phyloP scores from a whole-genome alignment of 2,329 filamentous ascomycete genomes.

The Thielaviopsis ethacetica region DNA sequence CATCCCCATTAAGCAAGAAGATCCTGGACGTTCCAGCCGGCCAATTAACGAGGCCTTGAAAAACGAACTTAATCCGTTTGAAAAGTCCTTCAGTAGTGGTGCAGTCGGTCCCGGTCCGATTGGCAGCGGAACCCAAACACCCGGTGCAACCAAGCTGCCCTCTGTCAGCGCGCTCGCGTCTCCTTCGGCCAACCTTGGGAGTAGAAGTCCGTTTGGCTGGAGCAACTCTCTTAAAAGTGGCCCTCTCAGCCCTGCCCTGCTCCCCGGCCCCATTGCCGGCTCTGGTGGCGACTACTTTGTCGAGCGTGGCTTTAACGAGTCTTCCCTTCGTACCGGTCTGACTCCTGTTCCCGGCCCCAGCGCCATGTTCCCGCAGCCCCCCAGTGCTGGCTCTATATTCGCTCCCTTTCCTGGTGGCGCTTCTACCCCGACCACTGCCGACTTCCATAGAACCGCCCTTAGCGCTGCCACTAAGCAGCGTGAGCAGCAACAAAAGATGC shows the following conservation, averaged over 20 bases:
- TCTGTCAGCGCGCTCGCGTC: constrained; percentile 84
- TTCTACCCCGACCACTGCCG: constrained; percentile 75
- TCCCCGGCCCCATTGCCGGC: constrained; percentile 78
- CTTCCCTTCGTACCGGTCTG: constrained; percentile 73
- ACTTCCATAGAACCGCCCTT: constrained; percentile 88
- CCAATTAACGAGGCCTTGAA: constrained; percentile 29
- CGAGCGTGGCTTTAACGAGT: constrained; percentile 89
- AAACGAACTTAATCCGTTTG: constrained; percentile 89
- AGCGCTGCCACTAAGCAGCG: constrained; percentile 54
- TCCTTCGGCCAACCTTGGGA: constrained; percentile 42
- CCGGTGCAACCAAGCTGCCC: constrained; percentile 61
- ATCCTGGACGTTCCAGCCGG: neutral
- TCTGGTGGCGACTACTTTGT: constrained; percentile 76
- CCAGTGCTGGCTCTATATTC: constrained; percentile 60
- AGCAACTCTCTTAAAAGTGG: constrained; percentile 71
- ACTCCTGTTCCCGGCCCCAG: constrained; percentile 78
- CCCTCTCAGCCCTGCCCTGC: constrained; percentile 91
- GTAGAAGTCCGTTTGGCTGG: constrained; percentile 11
- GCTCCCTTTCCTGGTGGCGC: constrained; percentile 63
- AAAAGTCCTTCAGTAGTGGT: constrained; percentile 68
- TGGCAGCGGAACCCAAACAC: constrained; percentile 39
- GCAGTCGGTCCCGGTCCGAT: constrained; percentile 29
- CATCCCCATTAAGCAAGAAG: constrained; percentile 5
- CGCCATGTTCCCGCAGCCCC: constrained; percentile 92
- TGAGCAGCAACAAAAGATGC: constrained; percentile 24